Evolutionary conservation across 305 asterid species (phyloP).

Genomic region (Fraxinus velutina): DNA sequence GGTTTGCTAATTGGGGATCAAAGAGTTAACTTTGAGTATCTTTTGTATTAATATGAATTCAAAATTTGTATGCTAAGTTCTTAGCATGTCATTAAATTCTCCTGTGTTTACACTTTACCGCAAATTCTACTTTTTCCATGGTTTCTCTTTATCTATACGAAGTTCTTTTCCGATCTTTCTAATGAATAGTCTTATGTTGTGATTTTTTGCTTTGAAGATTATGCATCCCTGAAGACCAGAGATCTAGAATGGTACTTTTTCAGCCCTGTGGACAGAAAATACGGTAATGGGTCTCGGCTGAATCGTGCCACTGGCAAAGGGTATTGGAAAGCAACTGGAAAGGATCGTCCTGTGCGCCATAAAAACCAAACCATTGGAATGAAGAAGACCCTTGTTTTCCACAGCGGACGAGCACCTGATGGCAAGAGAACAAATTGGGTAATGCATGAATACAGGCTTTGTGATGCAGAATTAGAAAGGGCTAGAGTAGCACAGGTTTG

Average conservation of each 20-base stretch:
- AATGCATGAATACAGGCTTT: constrained; percentile 84
- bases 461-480: constrained; percentile 55
- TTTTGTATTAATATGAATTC: background rate
- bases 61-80: background rate
- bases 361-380: constrained; percentile 61
- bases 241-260: constrained; percentile 90
- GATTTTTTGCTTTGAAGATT: constrained; percentile 21
- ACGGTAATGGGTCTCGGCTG: constrained; percentile 61
- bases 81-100: background rate
- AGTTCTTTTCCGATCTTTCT: background rate
- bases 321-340: constrained; percentile 92
- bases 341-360: constrained; percentile 69
- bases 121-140: background rate
- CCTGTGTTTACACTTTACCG: background rate
- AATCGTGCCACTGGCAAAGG: constrained; percentile 87
- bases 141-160: background rate
- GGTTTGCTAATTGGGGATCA: background rate
- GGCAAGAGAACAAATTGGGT: constrained; percentile 60
- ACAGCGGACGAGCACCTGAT: constrained; percentile 73
- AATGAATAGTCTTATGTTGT: background rate
- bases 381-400: constrained; percentile 85
- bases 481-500: constrained; percentile 75
- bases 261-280: constrained; percentile 77
- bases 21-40: background rate
- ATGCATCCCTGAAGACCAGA: constrained; percentile 48